These are phyloP conservation scores for Coemansia sp. DNA, from an alignment of 192 early-diverging fungal genomes.

Conservation along the genomic window DNA sequence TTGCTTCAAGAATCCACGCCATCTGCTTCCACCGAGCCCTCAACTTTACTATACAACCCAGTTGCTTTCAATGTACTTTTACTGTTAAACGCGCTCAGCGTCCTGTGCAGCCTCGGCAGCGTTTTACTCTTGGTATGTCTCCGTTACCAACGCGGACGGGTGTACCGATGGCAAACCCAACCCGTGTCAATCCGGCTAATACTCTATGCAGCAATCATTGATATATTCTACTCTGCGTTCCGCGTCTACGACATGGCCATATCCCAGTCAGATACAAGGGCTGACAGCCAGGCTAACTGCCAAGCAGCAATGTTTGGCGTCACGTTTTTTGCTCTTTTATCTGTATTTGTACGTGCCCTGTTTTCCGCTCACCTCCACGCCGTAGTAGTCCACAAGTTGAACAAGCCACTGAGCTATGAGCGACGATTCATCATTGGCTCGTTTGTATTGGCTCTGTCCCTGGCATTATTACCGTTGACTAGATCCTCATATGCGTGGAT, in stretches of 20 bases:
- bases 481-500: slow-evolving; percentile 33
- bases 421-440: slow-evolving; percentile 18
- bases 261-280: slow-evolving; percentile 22
- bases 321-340: slow-evolving; percentile 37
- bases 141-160: slow-evolving; percentile 7
- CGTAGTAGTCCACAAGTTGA: slow-evolving; percentile 20
- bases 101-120: slow-evolving; percentile 21
- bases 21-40: neutral
- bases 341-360: slow-evolving; percentile 29
- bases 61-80: slow-evolving; percentile 15
- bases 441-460: slow-evolving; percentile 20
- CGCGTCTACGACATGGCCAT: slow-evolving; percentile 32
- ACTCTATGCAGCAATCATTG: slow-evolving; percentile 26
- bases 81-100: slow-evolving; percentile 22
- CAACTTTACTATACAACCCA: slow-evolving; percentile 15
- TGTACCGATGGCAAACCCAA: slow-evolving; percentile 17
- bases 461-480: slow-evolving; percentile 29
- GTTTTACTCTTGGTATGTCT: slow-evolving; percentile 14
- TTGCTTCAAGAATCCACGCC: slow-evolving; percentile 6
- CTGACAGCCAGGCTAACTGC: slow-evolving; percentile 39
- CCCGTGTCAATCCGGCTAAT: slow-evolving; percentile 30
- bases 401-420: slow-evolving; percentile 25
- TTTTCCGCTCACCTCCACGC: slow-evolving; percentile 34
- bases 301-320: slow-evolving; percentile 44
- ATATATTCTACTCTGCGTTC: slow-evolving; percentile 21